These are phyloP conservation scores for Gnetum montanum DNA, from an alignment of 75 land plant genomes.

Conservation along the genomic window DNA sequence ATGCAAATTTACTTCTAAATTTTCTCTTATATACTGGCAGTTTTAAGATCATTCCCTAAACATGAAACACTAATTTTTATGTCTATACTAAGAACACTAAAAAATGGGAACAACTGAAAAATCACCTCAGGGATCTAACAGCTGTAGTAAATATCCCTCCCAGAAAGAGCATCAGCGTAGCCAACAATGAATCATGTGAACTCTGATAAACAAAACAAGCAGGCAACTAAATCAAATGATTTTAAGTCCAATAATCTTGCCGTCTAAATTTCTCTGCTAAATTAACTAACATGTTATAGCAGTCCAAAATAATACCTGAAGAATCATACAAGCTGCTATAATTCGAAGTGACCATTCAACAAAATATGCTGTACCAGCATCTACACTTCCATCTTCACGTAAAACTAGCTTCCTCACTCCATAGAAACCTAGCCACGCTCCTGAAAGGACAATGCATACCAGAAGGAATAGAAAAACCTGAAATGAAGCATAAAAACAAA, in stretches of 20 bases:
- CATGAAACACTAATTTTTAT: too few species aligned
- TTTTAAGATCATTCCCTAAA: too few species aligned
- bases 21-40: too few species aligned
- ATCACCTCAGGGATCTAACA: too few species aligned
- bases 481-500: background rate
- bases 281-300: too few species aligned
- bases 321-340: slow-evolving; percentile 36
- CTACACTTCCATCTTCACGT: slow-evolving; percentile 72
- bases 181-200: background rate
- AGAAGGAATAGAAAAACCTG: slow-evolving; percentile 64
- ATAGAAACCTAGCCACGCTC: slow-evolving; percentile 88
- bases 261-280: background rate
- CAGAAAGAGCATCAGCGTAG: background rate
- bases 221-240: background rate
- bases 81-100: too few species aligned
- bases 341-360: slow-evolving; percentile 87
- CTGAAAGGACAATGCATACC: slow-evolving; percentile 55
- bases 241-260: background rate
- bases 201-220: background rate
- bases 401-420: slow-evolving; percentile 84
- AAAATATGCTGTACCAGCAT: slow-evolving; percentile 70
- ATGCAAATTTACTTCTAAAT: too few species aligned
- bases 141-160: background rate
- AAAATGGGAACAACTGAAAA: too few species aligned
- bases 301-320: slow-evolving; percentile 34